Evolutionary conservation across 1,284 basidiomycete genomes (phyloP).

Genomic region (Apiotrichum siamense): DNA sequence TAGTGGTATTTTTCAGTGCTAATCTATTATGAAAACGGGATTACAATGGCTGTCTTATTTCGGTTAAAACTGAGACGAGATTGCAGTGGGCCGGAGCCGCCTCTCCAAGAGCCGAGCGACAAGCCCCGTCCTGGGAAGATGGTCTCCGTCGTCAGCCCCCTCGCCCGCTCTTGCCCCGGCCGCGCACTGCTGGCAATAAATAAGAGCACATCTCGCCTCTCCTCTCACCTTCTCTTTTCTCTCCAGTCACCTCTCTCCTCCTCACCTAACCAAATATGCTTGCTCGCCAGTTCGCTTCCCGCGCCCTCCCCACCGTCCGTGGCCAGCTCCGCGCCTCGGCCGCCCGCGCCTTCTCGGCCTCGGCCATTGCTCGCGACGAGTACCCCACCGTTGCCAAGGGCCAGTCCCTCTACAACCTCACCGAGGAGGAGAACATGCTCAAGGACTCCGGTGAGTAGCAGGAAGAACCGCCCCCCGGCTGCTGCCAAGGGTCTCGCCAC

Average conservation of each 20-base stretch:
- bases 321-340: constrained; percentile 10
- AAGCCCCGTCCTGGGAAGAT: no score
- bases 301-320: constrained; percentile 15
- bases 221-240: background rate
- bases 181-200: no score
- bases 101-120: background rate
- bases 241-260: background rate
- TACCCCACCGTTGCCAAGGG: constrained; percentile 41
- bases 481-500: no score
- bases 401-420: constrained; percentile 62
- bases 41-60: no score
- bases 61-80: no score
- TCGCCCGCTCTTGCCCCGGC: no score
- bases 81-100: no score
- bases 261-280: constrained; percentile 13
- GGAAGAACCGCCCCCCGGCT: no score
- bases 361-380: constrained; percentile 25
- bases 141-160: no score
- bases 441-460: constrained; percentile 66
- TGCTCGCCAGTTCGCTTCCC: constrained; percentile 7
- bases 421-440: constrained; percentile 86
- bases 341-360: constrained; percentile 18
- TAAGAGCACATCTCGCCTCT: background rate
- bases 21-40: no score
- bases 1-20: no score